Evolutionary conservation across 441 rosid species (phyloP).

Genomic region (Flueggea neowawraea): DNA sequence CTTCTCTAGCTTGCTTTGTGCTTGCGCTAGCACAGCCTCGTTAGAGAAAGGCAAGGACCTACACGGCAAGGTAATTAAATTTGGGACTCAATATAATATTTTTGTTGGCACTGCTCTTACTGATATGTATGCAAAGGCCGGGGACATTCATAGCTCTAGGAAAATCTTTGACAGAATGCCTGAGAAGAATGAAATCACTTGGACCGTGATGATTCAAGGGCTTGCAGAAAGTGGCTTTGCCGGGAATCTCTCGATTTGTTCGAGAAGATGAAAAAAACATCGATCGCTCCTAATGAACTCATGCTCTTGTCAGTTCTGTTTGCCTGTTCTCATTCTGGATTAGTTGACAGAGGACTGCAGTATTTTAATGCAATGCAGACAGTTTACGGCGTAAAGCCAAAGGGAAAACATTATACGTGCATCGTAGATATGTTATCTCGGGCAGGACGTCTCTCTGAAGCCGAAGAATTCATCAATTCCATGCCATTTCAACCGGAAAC

Average conservation of each 20-base stretch:
- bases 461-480: slow-evolving; percentile 46
- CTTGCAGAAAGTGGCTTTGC: slow-evolving; percentile 58
- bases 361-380: slow-evolving; percentile 44
- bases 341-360: slow-evolving; percentile 46
- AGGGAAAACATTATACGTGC: slow-evolving; percentile 47
- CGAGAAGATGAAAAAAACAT: slow-evolving; percentile 36
- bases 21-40: slow-evolving; percentile 44
- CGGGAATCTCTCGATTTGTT: slow-evolving; percentile 41
- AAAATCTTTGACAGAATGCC: slow-evolving; percentile 42
- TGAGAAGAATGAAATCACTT: slow-evolving; percentile 37
- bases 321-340: slow-evolving; percentile 64
- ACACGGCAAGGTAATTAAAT: slow-evolving; percentile 52
- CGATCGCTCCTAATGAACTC: slow-evolving; percentile 40
- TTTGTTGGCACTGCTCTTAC: slow-evolving; percentile 54
- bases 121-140: slow-evolving; percentile 69
- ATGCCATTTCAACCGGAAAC: slow-evolving; percentile 52
- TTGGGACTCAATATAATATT: slow-evolving; percentile 34
- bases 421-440: slow-evolving; percentile 63
- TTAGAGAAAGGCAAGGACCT: slow-evolving; percentile 52
- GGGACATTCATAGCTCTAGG: slow-evolving; percentile 44
- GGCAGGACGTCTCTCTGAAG: slow-evolving; percentile 50
- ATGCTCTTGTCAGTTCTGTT: slow-evolving; percentile 49
- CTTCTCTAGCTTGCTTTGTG: slow-evolving; percentile 48
- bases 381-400: slow-evolving; percentile 38
- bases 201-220: slow-evolving; percentile 62